Percentiles rank a stretch among this genome's conserved stretches.
Conservation (phyloP, 2,329 filamentous ascomycete species). For the Ophiocordyceps unilateralis region DNA sequence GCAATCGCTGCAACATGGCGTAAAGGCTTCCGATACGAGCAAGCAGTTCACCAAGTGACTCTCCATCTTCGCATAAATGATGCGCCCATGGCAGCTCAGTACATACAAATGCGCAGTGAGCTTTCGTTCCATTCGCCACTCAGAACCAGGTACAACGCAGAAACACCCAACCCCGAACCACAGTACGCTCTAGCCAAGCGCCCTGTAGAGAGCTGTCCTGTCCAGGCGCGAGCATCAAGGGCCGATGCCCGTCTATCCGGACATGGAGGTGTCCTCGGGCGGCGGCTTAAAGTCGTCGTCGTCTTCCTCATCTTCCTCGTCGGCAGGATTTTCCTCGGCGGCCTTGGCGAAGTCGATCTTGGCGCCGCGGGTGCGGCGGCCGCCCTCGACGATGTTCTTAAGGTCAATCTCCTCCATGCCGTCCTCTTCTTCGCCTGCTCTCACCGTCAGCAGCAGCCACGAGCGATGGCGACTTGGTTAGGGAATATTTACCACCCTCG, state of each 20-base stretch:
- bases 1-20: too few species aligned
- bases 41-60: too few species aligned
- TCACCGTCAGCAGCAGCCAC: conserved; percentile 10
- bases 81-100: too few species aligned
- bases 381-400: conserved; percentile 66
- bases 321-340: conserved; percentile 55
- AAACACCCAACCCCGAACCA: neutral
- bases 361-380: conserved; percentile 77
- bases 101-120: too few species aligned
- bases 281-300: conserved; percentile 52
- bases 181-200: neutral
- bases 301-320: conserved; percentile 68
- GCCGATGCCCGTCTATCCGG: conserved; percentile 10
- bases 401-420: conserved; percentile 84
- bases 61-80: too few species aligned
- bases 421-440: conserved; percentile 46
- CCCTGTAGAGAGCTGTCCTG: neutral
- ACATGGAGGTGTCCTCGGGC: conserved; percentile 54
- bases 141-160: neutral
- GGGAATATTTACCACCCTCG: conserved; percentile 12
- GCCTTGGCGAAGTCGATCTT: conserved; percentile 89
- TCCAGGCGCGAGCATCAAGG: neutral
- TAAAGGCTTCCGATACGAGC: too few species aligned
- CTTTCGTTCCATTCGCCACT: neutral
- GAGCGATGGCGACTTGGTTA: neutral